Percentiles rank a stretch among this genome's conserved stretches.
Evolutionary conservation across 345 rosid genomes (phyloP).

Genomic region (Salix udensis): DNA sequence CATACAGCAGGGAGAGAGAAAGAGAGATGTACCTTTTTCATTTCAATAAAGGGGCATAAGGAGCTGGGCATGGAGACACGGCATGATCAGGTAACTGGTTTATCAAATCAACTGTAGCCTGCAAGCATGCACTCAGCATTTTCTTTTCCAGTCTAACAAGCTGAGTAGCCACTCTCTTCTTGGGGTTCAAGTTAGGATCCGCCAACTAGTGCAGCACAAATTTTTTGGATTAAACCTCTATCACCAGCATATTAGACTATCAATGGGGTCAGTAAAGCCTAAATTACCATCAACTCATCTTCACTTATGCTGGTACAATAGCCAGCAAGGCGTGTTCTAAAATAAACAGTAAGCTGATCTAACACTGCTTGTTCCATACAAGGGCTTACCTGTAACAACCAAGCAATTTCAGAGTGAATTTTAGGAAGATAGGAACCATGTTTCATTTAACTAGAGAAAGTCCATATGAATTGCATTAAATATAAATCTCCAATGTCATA

Average conservation of each 20-base stretch:
- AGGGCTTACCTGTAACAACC: slow-evolving; percentile 64
- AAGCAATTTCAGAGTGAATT: slow-evolving; percentile 15
- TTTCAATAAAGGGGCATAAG: slow-evolving; percentile 69
- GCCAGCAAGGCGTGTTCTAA: slow-evolving; percentile 59
- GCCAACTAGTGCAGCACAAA: slow-evolving; percentile 46
- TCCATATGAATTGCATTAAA: not conserved
- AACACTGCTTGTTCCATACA: slow-evolving; percentile 91
- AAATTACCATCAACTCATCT: slow-evolving; percentile 69
- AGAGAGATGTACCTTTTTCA: slow-evolving; percentile 40
- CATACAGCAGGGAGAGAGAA: not conserved
- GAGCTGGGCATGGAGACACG: slow-evolving; percentile 86
- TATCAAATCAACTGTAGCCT: slow-evolving; percentile 54
- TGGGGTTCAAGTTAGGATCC: slow-evolving; percentile 64
- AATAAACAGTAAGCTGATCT: slow-evolving; percentile 82
- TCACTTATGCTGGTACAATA: slow-evolving; percentile 78
- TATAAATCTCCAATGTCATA: not conserved
- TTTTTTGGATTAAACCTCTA: not conserved
- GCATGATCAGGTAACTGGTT: slow-evolving; percentile 67
- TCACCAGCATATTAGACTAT: not conserved
- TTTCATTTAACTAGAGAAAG: slow-evolving; percentile 3
- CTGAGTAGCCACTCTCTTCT: slow-evolving; percentile 86
- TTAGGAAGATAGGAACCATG: slow-evolving; percentile 6
- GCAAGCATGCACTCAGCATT: slow-evolving; percentile 73
- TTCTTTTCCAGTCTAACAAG: slow-evolving; percentile 87
- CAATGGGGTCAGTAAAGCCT: not conserved